Evolutionary conservation across 176 grass and related monocot genomes (phyloP).

Genomic region (Carex kokanica): DNA sequence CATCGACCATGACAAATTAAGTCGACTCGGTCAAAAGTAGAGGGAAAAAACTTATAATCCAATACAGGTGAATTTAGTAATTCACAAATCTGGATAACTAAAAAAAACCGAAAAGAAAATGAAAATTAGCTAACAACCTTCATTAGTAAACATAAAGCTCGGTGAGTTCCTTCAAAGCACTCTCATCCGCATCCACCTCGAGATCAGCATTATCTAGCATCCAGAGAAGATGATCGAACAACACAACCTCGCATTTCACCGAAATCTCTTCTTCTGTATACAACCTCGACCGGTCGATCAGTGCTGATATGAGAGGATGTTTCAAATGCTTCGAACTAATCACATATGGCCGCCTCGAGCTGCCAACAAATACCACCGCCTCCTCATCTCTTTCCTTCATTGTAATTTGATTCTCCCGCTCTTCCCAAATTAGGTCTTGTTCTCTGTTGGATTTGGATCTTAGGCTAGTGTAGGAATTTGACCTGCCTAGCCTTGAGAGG

Average conservation of each 20-base stretch:
- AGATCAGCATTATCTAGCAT: constrained; percentile 65
- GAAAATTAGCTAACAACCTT: not conserved
- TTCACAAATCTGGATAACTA: not conserved
- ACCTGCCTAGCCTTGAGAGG: constrained; percentile 42
- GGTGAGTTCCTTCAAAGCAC: constrained; percentile 53
- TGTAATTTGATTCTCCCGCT: not conserved
- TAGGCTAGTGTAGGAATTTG: constrained; percentile 56
- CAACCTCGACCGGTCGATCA: constrained; percentile 33
- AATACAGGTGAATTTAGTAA: not conserved
- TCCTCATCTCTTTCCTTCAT: not conserved
- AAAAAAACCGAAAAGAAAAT: not conserved
- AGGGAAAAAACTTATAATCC: not conserved
- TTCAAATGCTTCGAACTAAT: constrained; percentile 62
- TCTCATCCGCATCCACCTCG: constrained; percentile 31
- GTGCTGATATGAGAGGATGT: constrained; percentile 66
- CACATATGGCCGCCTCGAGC: constrained; percentile 64
- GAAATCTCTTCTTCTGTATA: constrained; percentile 18
- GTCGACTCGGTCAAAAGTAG: not conserved
- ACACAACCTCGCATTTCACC: constrained; percentile 82
- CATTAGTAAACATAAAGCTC: constrained; percentile 64
- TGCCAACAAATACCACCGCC: constrained; percentile 61
- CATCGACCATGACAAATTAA: not conserved
- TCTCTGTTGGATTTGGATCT: constrained; percentile 65
- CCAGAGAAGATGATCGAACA: constrained; percentile 94
- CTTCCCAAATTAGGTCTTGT: not conserved